Conservation (phyloP, 352 stramenopile genomes). For the Elongisporangium prolatum region DNA sequence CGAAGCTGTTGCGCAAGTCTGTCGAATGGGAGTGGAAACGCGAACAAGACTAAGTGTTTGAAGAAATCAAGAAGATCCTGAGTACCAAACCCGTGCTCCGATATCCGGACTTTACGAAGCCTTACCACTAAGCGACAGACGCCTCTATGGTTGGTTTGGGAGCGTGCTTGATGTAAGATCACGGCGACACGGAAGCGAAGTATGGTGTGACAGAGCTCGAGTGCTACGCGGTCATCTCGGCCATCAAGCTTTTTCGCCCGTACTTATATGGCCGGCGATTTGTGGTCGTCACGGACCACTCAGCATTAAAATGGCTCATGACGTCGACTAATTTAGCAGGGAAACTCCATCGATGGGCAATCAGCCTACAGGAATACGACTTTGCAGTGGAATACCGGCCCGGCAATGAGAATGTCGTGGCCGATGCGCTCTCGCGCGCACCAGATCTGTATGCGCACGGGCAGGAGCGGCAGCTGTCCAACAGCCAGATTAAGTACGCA, state of each 20-base stretch:
- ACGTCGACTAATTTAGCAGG: constrained; percentile 3
- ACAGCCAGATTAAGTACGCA: constrained; percentile 1
- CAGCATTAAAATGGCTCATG: constrained; percentile 18
- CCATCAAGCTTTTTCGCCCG: constrained; percentile 15
- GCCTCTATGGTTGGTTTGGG: too few relatives aligned
- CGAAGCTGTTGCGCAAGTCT: constrained; percentile 12
- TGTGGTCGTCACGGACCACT: constrained; percentile 16
- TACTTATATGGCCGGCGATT: constrained; percentile 16
- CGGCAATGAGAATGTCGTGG: constrained; percentile 10
- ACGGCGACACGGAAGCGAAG: too few relatives aligned
- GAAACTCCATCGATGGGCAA: constrained; percentile 11
- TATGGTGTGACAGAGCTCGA: constrained; percentile 23
- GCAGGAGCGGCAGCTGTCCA: constrained; percentile 8
- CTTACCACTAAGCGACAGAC: too few relatives aligned
- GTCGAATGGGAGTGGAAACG: constrained; percentile 11
- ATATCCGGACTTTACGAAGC: too few relatives aligned
- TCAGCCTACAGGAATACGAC: constrained; percentile 17
- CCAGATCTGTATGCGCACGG: constrained; percentile 4
- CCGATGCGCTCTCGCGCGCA: constrained; percentile 14
- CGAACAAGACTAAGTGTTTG: constrained; percentile 12
- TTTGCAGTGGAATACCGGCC: constrained; percentile 12
- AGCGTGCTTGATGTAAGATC: too few relatives aligned
- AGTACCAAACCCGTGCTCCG: too few relatives aligned
- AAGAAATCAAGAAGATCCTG: not conserved
- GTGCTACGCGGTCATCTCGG: constrained; percentile 17